phyloP scores from a whole-genome alignment of 2,329 filamentous ascomycete genomes.

The Penicillium sp. region DNA sequence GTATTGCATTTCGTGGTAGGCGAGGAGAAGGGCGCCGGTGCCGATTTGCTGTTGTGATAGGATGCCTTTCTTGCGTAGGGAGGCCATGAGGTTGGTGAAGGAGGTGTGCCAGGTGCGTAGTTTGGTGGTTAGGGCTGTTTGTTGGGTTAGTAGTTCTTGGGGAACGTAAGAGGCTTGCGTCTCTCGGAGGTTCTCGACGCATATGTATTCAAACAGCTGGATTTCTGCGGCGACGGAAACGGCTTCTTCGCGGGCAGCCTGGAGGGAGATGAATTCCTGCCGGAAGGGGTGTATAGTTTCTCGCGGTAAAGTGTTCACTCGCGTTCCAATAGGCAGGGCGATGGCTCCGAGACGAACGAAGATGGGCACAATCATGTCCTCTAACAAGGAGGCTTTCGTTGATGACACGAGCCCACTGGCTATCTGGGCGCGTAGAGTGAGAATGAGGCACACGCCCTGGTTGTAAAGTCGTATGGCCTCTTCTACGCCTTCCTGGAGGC shows the following conservation, averaged over 20 bases:
- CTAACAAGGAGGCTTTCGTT: constrained; percentile 16
- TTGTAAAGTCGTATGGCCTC: constrained; percentile 26
- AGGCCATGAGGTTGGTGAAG: constrained; percentile 19
- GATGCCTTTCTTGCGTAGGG: not conserved
- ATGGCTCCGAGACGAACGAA: constrained; percentile 27
- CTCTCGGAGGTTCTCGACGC: constrained; percentile 17
- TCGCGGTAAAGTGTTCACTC: constrained; percentile 14
- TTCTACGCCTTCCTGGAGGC: constrained; percentile 22
- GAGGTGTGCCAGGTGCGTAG: constrained; percentile 23
- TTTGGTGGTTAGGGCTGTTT: constrained; percentile 15
- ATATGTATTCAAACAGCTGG: constrained; percentile 21
- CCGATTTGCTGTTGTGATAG: constrained; percentile 18
- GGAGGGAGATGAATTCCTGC: constrained; percentile 19
- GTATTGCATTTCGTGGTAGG: constrained; percentile 23
- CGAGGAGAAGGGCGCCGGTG: constrained; percentile 20
- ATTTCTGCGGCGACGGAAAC: constrained; percentile 22
- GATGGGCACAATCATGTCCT: constrained; percentile 26
- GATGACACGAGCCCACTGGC: constrained; percentile 14
- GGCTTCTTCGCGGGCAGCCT: constrained; percentile 24
- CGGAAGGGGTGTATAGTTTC: constrained; percentile 13
- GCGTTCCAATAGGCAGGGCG: constrained; percentile 12
- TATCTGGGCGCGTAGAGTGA: constrained; percentile 17
- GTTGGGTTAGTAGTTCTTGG: constrained; percentile 16
- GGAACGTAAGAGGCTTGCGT: constrained; percentile 14
- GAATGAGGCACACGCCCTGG: constrained; percentile 27